Conservation (phyloP, 2,329 filamentous ascomycete genomes). For the Aspergillus novofumigatus region DNA sequence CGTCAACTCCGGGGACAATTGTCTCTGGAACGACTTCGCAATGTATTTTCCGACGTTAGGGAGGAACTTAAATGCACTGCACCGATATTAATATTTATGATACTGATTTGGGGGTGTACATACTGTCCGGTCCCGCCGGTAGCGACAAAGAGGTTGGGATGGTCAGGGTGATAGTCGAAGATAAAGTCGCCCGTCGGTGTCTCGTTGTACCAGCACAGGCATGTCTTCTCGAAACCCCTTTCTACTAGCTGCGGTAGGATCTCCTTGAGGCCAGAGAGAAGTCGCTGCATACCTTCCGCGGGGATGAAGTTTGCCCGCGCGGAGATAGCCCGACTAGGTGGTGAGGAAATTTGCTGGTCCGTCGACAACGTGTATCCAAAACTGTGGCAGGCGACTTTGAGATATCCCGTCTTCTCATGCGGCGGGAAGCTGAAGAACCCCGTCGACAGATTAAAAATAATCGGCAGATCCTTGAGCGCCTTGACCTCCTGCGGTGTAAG, state of each 20-base stretch:
- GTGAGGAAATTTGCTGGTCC: slow-evolving; percentile 16
- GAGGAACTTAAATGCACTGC: slow-evolving; percentile 60
- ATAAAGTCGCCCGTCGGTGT: slow-evolving; percentile 65
- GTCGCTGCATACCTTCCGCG: slow-evolving; percentile 53
- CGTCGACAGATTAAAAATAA: slow-evolving; percentile 43
- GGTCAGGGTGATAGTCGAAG: slow-evolving; percentile 61
- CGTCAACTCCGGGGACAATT: slow-evolving; percentile 48
- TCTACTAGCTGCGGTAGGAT: slow-evolving; percentile 55
- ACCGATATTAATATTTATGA: background rate
- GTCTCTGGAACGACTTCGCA: slow-evolving; percentile 50
- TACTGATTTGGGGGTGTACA: background rate
- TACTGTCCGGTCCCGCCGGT: slow-evolving; percentile 30
- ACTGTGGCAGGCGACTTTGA: slow-evolving; percentile 65
- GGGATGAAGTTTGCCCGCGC: slow-evolving; percentile 30
- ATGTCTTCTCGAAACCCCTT: slow-evolving; percentile 55
- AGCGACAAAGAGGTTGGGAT: slow-evolving; percentile 33
- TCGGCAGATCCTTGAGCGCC: slow-evolving; percentile 60
- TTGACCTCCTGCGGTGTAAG: slow-evolving; percentile 65
- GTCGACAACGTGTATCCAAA: slow-evolving; percentile 53
- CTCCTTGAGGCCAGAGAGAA: slow-evolving; percentile 54
- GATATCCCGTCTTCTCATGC: slow-evolving; percentile 23
- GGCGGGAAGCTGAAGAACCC: slow-evolving; percentile 50
- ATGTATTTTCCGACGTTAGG: slow-evolving; percentile 59
- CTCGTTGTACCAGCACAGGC: slow-evolving; percentile 69
- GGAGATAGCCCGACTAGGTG: slow-evolving; percentile 14